phyloP scores from a whole-genome alignment of 768 basidiomycete genomes.

The Suillus brevipes region DNA sequence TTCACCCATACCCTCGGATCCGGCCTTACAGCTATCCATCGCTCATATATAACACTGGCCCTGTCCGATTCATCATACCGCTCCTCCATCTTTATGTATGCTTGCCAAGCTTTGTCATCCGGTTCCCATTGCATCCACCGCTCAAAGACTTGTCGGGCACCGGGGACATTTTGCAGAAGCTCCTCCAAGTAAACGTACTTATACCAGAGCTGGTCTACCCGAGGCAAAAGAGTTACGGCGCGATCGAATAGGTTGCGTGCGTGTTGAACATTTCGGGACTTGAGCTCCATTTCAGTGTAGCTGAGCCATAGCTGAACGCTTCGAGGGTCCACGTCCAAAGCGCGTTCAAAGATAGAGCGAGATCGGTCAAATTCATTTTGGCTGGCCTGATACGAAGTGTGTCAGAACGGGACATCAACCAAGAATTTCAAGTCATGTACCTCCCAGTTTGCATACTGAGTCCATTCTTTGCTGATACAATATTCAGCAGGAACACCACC shows the following conservation, averaged over 20 bases:
- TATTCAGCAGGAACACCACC: slow-evolving; percentile 7
- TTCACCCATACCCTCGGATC: slow-evolving; percentile 86
- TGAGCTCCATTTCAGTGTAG: slow-evolving; percentile 97
- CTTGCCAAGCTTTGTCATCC: slow-evolving; percentile 99
- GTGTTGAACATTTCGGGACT: slow-evolving; percentile 96
- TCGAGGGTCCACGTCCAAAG: slow-evolving; percentile 91
- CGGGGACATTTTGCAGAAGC: slow-evolving; percentile 91
- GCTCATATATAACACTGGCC: slow-evolving; percentile 90
- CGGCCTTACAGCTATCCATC: slow-evolving; percentile 76
- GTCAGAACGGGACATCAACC: slow-evolving; percentile 14
- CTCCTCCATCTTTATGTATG: slow-evolving; percentile 98
- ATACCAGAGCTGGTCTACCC: slow-evolving; percentile 98
- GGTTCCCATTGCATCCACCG: slow-evolving; percentile 99
- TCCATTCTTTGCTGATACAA: slow-evolving; percentile 72
- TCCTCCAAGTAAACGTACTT: slow-evolving; percentile 99
- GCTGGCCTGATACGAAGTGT: slow-evolving; percentile 56
- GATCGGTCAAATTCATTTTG: slow-evolving; percentile 97
- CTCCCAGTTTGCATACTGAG: slow-evolving; percentile 87
- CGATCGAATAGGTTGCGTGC: slow-evolving; percentile 96
- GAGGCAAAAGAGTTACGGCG: slow-evolving; percentile 92
- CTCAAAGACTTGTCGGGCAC: slow-evolving; percentile 96
- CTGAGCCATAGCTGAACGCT: slow-evolving; percentile 90
- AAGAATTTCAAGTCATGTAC: slow-evolving; percentile 33
- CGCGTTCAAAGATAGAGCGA: slow-evolving; percentile 94
- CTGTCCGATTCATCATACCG: slow-evolving; percentile 90